These are phyloP conservation scores for Clonostachys solani DNA, from an alignment of 2,329 filamentous ascomycete species.

Conservation along the genomic window DNA sequence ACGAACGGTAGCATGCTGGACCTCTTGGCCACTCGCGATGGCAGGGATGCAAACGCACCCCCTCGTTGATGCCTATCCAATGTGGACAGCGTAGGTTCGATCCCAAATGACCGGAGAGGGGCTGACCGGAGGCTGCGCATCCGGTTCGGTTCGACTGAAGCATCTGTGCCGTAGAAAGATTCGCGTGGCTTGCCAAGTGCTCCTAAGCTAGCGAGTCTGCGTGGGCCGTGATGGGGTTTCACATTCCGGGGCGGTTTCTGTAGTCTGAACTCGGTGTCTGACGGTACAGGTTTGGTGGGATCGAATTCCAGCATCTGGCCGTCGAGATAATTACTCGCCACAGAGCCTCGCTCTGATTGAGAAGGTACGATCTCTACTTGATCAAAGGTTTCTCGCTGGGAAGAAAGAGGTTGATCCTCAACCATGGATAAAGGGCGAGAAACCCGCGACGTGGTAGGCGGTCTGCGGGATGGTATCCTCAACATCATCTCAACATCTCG, in stretches of 20 bases:
- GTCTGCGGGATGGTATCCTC: slow-evolving; percentile 19
- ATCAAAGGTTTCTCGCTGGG: too few relatives aligned
- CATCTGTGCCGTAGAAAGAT: too few relatives aligned
- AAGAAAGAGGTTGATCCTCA: slow-evolving; percentile 36
- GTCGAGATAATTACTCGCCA: too few relatives aligned
- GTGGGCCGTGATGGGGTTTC: neutral
- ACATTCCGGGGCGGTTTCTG: too few relatives aligned
- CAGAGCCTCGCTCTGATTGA: too few relatives aligned
- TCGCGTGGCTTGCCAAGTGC: slow-evolving; percentile 19
- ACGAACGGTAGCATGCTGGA: slow-evolving; percentile 11
- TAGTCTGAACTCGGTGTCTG: too few relatives aligned
- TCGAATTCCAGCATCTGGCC: too few relatives aligned
- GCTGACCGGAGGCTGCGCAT: neutral
- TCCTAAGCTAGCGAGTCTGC: slow-evolving; percentile 21
- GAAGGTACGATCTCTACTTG: too few relatives aligned
- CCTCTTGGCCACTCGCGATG: slow-evolving; percentile 4
- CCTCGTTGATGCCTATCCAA: slow-evolving; percentile 8
- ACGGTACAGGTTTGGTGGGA: too few relatives aligned
- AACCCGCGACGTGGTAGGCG: slow-evolving; percentile 41
- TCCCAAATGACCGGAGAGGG: slow-evolving; percentile 5
- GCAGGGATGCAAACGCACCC: slow-evolving; percentile 18
- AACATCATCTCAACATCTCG: neutral
- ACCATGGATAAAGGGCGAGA: slow-evolving; percentile 51
- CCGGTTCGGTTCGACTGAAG: too few relatives aligned
- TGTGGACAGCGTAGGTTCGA: slow-evolving; percentile 12